Evolutionary conservation across 768 basidiomycete species (phyloP).

Genomic region (Rhodotorula sphaerocarpa): DNA sequence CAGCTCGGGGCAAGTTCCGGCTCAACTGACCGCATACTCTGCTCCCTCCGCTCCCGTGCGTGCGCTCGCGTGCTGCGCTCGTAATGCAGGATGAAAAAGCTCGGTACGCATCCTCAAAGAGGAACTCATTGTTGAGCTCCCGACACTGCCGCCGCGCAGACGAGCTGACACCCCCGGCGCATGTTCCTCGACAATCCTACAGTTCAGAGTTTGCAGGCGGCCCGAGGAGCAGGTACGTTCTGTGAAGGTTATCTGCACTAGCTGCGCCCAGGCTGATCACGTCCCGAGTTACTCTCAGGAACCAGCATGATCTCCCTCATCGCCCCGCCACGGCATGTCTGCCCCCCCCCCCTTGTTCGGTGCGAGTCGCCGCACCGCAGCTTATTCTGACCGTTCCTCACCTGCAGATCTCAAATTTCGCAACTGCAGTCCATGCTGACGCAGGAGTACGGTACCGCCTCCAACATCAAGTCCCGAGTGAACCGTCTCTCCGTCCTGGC

Average conservation of each 20-base stretch:
- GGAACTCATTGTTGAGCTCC: too few relatives aligned
- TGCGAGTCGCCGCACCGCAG: too few relatives aligned
- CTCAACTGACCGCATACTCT: too few relatives aligned
- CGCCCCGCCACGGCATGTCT: conserved; percentile 80
- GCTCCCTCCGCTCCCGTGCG: neutral
- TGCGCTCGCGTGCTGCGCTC: too few relatives aligned
- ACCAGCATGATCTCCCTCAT: conserved; percentile 99
- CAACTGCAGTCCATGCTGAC: conserved; percentile 91
- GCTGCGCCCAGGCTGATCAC: too few relatives aligned
- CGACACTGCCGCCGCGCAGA: too few relatives aligned
- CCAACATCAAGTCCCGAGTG: conserved; percentile 98
- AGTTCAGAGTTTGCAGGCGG: conserved; percentile 86
- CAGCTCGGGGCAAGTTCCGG: neutral
- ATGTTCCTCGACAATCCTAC: too few relatives aligned
- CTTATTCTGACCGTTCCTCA: neutral
- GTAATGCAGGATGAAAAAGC: conserved; percentile 25
- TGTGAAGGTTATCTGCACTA: too few relatives aligned
- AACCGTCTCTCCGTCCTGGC: conserved; percentile 95
- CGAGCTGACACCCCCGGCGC: too few relatives aligned
- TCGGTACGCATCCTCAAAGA: conserved; percentile 4
- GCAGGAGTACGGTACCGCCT: conserved; percentile 63
- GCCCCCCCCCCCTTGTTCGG: too few relatives aligned
- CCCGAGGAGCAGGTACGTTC: conserved; percentile 54
- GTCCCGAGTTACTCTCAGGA: too few relatives aligned
- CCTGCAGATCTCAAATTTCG: conserved; percentile 65